Evolutionary conservation across 2,329 filamentous ascomycete genomes (phyloP).

Genomic region (Scorias spongiosa): DNA sequence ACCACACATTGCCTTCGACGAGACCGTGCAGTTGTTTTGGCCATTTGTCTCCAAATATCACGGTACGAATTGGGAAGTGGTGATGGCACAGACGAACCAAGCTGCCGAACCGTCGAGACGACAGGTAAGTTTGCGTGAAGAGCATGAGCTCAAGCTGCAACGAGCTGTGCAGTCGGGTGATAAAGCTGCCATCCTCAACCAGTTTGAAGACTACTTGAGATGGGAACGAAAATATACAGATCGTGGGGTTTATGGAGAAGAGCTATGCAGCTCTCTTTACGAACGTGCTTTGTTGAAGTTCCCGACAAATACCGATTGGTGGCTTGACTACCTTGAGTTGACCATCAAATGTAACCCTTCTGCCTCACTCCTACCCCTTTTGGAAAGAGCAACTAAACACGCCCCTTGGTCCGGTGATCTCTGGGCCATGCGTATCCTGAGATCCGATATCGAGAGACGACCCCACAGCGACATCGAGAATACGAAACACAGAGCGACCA

Average conservation of each 20-base stretch:
- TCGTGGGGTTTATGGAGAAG: slow-evolving; percentile 36
- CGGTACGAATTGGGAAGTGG: slow-evolving; percentile 52
- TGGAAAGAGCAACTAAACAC: slow-evolving; percentile 72
- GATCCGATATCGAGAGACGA: slow-evolving; percentile 62
- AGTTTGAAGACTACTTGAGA: slow-evolving; percentile 56
- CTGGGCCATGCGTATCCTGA: slow-evolving; percentile 80
- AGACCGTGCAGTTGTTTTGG: slow-evolving; percentile 61
- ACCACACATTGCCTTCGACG: slow-evolving; percentile 62
- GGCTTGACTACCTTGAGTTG: slow-evolving; percentile 74
- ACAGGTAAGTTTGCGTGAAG: slow-evolving; percentile 42
- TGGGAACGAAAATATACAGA: slow-evolving; percentile 51
- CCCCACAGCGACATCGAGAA: slow-evolving; percentile 69
- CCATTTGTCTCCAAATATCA: slow-evolving; percentile 55
- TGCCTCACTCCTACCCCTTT: slow-evolving; percentile 46
- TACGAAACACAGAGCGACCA: slow-evolving; percentile 86
- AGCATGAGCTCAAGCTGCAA: slow-evolving; percentile 51
- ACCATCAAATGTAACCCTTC: slow-evolving; percentile 36
- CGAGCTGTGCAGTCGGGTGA: slow-evolving; percentile 43
- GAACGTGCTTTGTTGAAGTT: slow-evolving; percentile 63
- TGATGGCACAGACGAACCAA: slow-evolving; percentile 54
- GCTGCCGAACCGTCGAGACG: slow-evolving; percentile 49
- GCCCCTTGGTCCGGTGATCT: slow-evolving; percentile 85
- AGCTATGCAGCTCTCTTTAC: slow-evolving; percentile 49
- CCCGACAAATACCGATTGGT: slow-evolving; percentile 56
- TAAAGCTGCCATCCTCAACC: slow-evolving; percentile 38